Base-by-base conservation (phyloP, 805 yeast genomes). In the Pichia exigua region DNA sequence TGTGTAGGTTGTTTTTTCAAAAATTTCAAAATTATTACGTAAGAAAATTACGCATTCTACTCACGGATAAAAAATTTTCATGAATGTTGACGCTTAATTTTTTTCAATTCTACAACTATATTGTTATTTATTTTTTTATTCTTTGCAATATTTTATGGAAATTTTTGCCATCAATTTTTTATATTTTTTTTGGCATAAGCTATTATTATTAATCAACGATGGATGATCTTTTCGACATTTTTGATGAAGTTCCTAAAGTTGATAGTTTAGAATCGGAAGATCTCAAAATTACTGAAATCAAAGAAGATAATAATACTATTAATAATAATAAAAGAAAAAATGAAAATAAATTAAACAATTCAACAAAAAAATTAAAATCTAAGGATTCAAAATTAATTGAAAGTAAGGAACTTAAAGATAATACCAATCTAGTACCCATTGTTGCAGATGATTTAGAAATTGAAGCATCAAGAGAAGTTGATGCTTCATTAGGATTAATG, bases 401-500 rank as follows among this genome's bases (percentile, higher is more conserved):
- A 46, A 55, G 52, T 50, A 75, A 74, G 53, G 71, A 73, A 17
- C 76, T 73, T 10, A 75, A 57, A 26, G 45, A 43, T 11, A 28
- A 6, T 21, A 55, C 53, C 26, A 54, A 54, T 30, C 57, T 79
- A 18, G 75, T 76, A 35, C 90, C 96, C 0, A 82, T 88, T 40
- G 95, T 89, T 24, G 86, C 92, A 1, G 97, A 90, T 67, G 75
- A 87, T 6, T 79, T 90, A 47, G 96, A 89, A 64, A 86, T 87
- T 54, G 96, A 89, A 67, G 94, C 96, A 0, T 83, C 88, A 3
- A 75, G 95, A 66, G 95, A 89, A 66, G 95, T 90, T 32, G 81
- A 81, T n/a, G 88, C 86, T 1, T 85, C 95, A 0, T 78, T 78
- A 32, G 95, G 95, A 7, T 72, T 89, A 38, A 64, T 82, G 60